Evolutionary conservation across 2,329 filamentous ascomycete genomes (phyloP).

Genomic region (Fusarium sp.): DNA sequence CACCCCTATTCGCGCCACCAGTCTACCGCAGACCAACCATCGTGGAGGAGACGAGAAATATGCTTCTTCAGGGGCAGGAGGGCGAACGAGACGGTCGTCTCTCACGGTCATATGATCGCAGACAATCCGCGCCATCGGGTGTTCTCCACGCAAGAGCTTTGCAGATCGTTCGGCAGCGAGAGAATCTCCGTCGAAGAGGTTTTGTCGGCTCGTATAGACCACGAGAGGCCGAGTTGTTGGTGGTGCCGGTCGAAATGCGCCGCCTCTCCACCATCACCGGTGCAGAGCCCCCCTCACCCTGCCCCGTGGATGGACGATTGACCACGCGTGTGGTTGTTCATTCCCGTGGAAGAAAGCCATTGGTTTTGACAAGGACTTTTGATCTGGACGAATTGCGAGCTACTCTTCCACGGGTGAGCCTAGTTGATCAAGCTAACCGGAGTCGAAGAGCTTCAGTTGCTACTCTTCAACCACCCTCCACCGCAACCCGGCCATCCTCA

Average conservation of each 20-base stretch:
- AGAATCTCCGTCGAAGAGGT: slow-evolving; percentile 36
- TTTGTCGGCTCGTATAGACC: slow-evolving; percentile 22
- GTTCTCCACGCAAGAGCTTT: slow-evolving; percentile 29
- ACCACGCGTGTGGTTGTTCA: slow-evolving; percentile 44
- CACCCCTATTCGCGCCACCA: slow-evolving; percentile 25
- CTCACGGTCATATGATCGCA: slow-evolving; percentile 20
- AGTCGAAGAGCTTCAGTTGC: slow-evolving; percentile 30
- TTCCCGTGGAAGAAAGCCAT: slow-evolving; percentile 52
- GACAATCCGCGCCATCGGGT: slow-evolving; percentile 34
- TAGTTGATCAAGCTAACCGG: slow-evolving; percentile 12
- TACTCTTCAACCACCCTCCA: slow-evolving; percentile 14
- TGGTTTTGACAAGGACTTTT: slow-evolving; percentile 60
- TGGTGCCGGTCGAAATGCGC: slow-evolving; percentile 42
- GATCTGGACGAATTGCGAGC: slow-evolving; percentile 57
- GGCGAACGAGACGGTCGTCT: not conserved
- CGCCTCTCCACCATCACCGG: slow-evolving; percentile 27
- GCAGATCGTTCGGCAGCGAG: slow-evolving; percentile 40
- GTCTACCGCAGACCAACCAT: slow-evolving; percentile 24
- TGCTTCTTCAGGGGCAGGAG: slow-evolving; percentile 24
- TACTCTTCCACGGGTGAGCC: slow-evolving; percentile 52
- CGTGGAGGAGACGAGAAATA: slow-evolving; percentile 34
- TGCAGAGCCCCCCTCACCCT: slow-evolving; percentile 21
- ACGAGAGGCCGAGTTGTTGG: slow-evolving; percentile 37
- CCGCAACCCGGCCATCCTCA: slow-evolving; percentile 13
- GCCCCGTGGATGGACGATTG: slow-evolving; percentile 31